A percentile compares a stretch with the other conserved stretches of the same genome.
These are phyloP conservation scores for Annulohypoxylon nitens DNA, from an alignment of 495 filamentous ascomycete species.

Conservation along the genomic window DNA sequence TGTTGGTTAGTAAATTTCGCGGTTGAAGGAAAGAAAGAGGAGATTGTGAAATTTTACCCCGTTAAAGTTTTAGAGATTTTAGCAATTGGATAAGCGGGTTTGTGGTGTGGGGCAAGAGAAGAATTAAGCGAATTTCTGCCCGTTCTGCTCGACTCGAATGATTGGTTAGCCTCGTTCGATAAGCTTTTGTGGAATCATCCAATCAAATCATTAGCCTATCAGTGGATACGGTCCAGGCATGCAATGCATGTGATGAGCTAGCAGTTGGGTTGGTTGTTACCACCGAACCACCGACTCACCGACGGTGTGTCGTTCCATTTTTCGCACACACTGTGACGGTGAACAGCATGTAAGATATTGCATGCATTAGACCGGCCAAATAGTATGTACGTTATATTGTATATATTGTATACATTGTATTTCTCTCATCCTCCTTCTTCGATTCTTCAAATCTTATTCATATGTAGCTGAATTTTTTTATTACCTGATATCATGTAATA, in stretches of 20 bases:
- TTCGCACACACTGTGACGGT: constrained; percentile 10
- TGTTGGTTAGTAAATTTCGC: constrained; percentile 51
- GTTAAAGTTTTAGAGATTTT: constrained; percentile 41
- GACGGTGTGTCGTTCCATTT: constrained; percentile 19
- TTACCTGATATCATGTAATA: constrained; percentile 30
- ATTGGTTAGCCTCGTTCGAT: constrained; percentile 42
- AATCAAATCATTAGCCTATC: constrained; percentile 19
- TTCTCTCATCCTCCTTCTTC: constrained; percentile 16
- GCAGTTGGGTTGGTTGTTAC: constrained; percentile 3
- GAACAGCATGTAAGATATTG: constrained; percentile 20
- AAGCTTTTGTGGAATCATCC: constrained; percentile 5
- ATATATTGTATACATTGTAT: background rate
- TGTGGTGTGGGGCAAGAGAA: constrained; percentile 41
- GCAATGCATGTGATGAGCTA: constrained; percentile 28
- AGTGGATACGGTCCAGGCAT: constrained; percentile 17
- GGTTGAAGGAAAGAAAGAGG: constrained; percentile 32
- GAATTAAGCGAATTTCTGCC: constrained; percentile 44
- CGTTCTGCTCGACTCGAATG: background rate
- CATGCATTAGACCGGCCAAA: background rate
- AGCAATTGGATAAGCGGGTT: constrained; percentile 36
- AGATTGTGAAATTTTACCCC: constrained; percentile 27
- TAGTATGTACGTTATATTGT: background rate
- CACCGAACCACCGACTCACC: constrained; percentile 23
- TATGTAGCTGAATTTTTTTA: background rate
- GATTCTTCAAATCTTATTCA: constrained; percentile 13